A percentile compares a stretch with the other conserved stretches of the same genome.
Evolutionary conservation across 129 eudicot species (phyloP).

Genomic region (Smallanthus sonchifolius): DNA sequence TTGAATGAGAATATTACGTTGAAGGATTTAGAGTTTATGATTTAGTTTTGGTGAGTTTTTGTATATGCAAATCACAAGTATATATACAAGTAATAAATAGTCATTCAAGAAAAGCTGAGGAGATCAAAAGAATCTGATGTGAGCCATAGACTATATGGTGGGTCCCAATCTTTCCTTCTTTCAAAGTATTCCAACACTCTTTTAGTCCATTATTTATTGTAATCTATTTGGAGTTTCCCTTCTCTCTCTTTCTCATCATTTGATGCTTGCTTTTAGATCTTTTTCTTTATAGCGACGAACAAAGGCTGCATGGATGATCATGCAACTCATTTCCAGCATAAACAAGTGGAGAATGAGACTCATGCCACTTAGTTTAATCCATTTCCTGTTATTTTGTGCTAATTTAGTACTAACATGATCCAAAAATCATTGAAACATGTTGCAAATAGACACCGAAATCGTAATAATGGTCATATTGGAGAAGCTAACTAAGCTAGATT

Average conservation of each 20-base stretch:
- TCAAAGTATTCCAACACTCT: constrained; percentile 40
- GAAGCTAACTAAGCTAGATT: no score
- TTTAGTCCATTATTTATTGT: constrained; percentile 46
- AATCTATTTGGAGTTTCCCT: constrained; percentile 32
- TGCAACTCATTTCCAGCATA: constrained; percentile 43
- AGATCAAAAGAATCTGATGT: constrained; percentile 51
- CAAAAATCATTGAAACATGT: constrained; percentile 22
- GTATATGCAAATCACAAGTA: constrained; percentile 36
- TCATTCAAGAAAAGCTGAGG: constrained; percentile 32
- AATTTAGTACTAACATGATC: constrained; percentile 13
- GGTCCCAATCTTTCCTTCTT: no score
- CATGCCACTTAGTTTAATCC: constrained; percentile 39
- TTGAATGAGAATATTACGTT: background rate
- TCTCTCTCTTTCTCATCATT: constrained; percentile 40
- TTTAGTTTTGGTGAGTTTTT: constrained; percentile 27
- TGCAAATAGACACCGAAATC: constrained; percentile 24
- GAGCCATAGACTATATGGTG: constrained; percentile 47
- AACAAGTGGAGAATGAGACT: constrained; percentile 52
- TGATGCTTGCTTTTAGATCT: constrained; percentile 34
- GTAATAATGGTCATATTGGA: constrained; percentile 1
- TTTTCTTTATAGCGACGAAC: constrained; percentile 30
- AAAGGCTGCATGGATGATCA: constrained; percentile 47
- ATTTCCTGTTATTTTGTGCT: constrained; percentile 28
- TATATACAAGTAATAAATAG: constrained; percentile 28
- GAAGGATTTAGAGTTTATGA: constrained; percentile 28